These are phyloP conservation scores for Sistotremastrum niveocremeum DNA, from an alignment of 768 basidiomycete species.

Conservation along the genomic window DNA sequence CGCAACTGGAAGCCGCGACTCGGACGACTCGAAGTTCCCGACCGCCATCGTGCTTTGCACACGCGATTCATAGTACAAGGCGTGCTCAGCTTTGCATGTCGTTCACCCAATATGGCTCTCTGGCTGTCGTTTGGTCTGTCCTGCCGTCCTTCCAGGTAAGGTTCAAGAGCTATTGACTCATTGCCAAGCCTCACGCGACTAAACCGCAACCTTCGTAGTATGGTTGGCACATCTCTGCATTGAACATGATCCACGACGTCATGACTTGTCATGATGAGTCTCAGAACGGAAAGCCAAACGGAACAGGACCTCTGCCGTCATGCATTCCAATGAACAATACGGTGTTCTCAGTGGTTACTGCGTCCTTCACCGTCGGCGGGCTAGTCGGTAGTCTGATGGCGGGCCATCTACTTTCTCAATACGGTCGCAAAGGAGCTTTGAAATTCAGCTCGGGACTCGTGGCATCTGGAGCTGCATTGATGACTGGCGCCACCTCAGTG, in stretches of 20 bases:
- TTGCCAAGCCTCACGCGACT: not conserved
- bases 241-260: constrained; percentile 78
- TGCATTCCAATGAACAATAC: constrained; percentile 73
- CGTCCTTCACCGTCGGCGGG: constrained; percentile 81
- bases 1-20: too few species aligned
- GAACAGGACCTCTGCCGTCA: constrained; percentile 31
- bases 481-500: constrained; percentile 48
- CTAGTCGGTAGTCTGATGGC: constrained; percentile 62
- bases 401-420: constrained; percentile 53
- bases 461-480: constrained; percentile 47
- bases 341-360: constrained; percentile 71
- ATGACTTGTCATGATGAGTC: constrained; percentile 48
- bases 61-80: too few species aligned
- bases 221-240: constrained; percentile 85
- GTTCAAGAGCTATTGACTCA: not conserved
- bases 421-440: constrained; percentile 58
- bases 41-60: too few species aligned
- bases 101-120: too few species aligned
- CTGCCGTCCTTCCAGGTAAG: too few species aligned
- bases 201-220: constrained; percentile 29
- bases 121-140: too few species aligned
- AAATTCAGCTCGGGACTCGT: constrained; percentile 43
- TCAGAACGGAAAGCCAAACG: constrained; percentile 4
- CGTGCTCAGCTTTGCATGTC: too few species aligned
- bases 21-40: too few species aligned